Percentiles rank a stretch among this genome's conserved stretches.
Evolutionary conservation across 352 stramenopile species (phyloP).

Genomic region (Pythium brassicae): DNA sequence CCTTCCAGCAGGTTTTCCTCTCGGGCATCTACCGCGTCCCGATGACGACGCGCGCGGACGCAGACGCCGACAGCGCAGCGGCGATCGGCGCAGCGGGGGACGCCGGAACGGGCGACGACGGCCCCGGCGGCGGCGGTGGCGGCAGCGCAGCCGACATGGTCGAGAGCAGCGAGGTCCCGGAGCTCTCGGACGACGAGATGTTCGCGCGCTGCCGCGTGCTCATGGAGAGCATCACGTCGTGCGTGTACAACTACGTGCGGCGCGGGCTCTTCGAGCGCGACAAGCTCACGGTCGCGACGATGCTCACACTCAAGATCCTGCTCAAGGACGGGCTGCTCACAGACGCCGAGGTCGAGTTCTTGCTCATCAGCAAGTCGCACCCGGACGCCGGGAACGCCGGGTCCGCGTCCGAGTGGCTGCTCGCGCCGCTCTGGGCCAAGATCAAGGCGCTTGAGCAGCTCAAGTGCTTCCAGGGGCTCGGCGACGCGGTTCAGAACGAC

Average conservation of each 20-base stretch:
- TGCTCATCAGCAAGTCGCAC: constrained; percentile 86
- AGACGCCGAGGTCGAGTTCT: constrained; percentile 87
- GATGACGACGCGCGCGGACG: constrained; percentile 31
- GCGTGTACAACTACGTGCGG: constrained; percentile 95
- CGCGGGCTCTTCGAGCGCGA: constrained; percentile 93
- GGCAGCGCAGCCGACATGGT: neutral
- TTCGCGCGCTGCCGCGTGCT: constrained; percentile 72
- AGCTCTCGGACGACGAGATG: constrained; percentile 91
- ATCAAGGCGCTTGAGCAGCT: constrained; percentile 92
- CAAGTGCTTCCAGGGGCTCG: constrained; percentile 91
- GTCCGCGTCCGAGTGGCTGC: constrained; percentile 92
- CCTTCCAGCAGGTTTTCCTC: constrained; percentile 95
- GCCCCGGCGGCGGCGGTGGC: constrained; percentile 3
- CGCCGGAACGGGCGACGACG: neutral
- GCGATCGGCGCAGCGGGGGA: constrained; percentile 14
- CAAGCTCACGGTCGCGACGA: constrained; percentile 93
- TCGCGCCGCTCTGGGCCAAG: constrained; percentile 85
- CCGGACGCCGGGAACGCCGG: constrained; percentile 91
- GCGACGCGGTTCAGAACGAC: constrained; percentile 95
- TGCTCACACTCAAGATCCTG: constrained; percentile 93
- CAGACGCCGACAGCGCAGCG: neutral
- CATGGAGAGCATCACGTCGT: constrained; percentile 92
- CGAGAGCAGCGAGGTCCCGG: constrained; percentile 15
- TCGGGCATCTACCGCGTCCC: constrained; percentile 92
- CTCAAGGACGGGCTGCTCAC: constrained; percentile 84